These are phyloP conservation scores for Colletotrichum eremochloae DNA, from an alignment of 2,329 filamentous ascomycete species.

Conservation along the genomic window DNA sequence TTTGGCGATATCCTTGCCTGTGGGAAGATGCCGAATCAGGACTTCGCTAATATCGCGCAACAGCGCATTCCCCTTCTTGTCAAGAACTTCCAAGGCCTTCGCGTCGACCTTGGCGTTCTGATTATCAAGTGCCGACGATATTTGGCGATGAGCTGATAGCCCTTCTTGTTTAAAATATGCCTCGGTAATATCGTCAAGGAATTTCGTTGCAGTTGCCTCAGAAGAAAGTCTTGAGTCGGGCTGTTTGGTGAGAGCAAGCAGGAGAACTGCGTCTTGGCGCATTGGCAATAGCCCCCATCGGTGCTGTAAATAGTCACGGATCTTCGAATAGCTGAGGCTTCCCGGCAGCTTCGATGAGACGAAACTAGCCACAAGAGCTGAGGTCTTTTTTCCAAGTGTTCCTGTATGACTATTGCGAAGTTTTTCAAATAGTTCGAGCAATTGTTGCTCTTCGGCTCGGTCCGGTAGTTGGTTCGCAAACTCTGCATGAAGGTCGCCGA, in stretches of 20 bases:
- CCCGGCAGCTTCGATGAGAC: not conserved
- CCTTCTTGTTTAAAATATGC: conserved; percentile 3
- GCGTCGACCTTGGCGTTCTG: not conserved
- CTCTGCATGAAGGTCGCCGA: conserved; percentile 97
- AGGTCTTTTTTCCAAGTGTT: conserved; percentile 90
- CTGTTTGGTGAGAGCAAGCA: conserved; percentile 92
- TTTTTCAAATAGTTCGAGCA: conserved; percentile 72
- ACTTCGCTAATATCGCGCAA: not conserved
- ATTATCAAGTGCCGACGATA: not conserved
- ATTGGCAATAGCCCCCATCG: not conserved
- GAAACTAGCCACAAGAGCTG: conserved; percentile 75
- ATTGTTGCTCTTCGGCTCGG: conserved; percentile 96
- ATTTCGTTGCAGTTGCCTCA: conserved; percentile 51
- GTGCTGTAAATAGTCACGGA: not conserved
- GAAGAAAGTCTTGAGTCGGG: conserved; percentile 60
- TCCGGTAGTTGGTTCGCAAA: conserved; percentile 93
- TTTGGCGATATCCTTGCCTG: not conserved
- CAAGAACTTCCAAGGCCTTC: not conserved
- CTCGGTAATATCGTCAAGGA: not conserved
- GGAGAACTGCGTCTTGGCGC: conserved; percentile 89
- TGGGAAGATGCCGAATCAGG: too few species aligned
- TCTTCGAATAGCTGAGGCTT: not conserved
- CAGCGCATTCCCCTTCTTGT: not conserved
- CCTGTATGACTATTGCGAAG: conserved; percentile 82
- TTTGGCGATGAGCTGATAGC: not conserved